Conservation (phyloP, 306 rosid species). For the Quercus parvula region DNA sequence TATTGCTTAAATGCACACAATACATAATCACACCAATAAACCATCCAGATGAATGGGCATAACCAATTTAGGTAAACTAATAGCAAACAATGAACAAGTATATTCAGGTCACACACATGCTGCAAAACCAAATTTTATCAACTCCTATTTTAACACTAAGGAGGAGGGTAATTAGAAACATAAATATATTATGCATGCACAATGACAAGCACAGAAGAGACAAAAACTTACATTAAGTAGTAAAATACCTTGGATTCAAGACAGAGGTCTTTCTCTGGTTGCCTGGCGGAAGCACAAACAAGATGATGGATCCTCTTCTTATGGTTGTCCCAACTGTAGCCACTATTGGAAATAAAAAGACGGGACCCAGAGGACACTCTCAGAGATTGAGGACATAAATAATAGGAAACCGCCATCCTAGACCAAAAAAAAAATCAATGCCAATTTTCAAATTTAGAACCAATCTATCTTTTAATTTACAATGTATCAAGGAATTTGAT, state of each 20-base stretch:
- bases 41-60: too few species aligned
- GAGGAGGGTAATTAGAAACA: background rate
- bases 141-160: too few species aligned
- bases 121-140: too few species aligned
- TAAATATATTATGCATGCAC: background rate
- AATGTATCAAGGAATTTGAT: background rate
- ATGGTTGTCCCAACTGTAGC: background rate
- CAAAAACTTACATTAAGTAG: background rate
- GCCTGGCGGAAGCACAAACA: constrained; percentile 22
- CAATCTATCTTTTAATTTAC: background rate
- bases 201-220: background rate
- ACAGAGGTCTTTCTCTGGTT: background rate
- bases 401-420: constrained; percentile 28
- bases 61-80: too few species aligned
- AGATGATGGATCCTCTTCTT: constrained; percentile 11
- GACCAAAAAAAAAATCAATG: background rate
- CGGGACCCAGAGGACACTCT: constrained; percentile 16
- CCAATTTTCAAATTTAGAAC: background rate
- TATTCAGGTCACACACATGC: too few species aligned
- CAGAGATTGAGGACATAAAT: constrained; percentile 11
- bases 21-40: too few species aligned
- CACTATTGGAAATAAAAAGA: background rate
- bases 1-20: too few species aligned
- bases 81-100: too few species aligned
- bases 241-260: constrained; percentile 7